Base-by-base conservation (phyloP, 2,329 filamentous ascomycete species). In the Bipolaris zeicola region DNA sequence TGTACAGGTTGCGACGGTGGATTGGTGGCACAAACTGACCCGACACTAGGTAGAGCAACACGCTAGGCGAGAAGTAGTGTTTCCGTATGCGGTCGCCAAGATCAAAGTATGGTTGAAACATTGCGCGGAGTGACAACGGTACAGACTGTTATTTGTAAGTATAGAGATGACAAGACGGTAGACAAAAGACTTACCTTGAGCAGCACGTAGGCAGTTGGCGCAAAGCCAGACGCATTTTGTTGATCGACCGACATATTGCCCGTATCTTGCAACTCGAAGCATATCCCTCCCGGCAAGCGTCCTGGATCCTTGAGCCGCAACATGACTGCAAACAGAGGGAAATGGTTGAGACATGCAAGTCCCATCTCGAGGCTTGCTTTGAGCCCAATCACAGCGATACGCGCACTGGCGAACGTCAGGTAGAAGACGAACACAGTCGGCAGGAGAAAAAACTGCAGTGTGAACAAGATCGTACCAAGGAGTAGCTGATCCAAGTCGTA, bases 91-190 rank as follows among this genome's bases (percentile, higher is more conserved):
- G 91, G 61, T 91, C 87, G 26, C 90, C 92, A 69, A 99, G 91
- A 75, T 97, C 92, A 72, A 96, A 96, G 78, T 99, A 99, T 70
- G 98, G 93, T 58, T 96, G 87, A 77, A 99, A 98, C 87, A 98
- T 98, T 68, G 90, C 91, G n/a, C 88, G 85, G 64, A 98, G 90
- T 3, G 91, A 88, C 6, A 99, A 85, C 2, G 95, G 94, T 6
- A 96, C 90, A 3, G 94, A 94, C 67, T 72, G 18, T 3, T 14
- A 14, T 1, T 6, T 22, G 28, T 55, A 18, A 54, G 43, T 6
- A 47, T 41, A 20, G 6, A 6, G 11, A 16, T 22, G 10, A 13
- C 28, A 24, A n/a, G n/a, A 10, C 10, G 6, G 26, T 10, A 16
- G 42, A 42, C 62, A 62, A 22, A 36, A 20, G 4, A 13, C 50